phyloP scores from a whole-genome alignment of 176 grass and related monocot species.

The Triticum urartu region DNA sequence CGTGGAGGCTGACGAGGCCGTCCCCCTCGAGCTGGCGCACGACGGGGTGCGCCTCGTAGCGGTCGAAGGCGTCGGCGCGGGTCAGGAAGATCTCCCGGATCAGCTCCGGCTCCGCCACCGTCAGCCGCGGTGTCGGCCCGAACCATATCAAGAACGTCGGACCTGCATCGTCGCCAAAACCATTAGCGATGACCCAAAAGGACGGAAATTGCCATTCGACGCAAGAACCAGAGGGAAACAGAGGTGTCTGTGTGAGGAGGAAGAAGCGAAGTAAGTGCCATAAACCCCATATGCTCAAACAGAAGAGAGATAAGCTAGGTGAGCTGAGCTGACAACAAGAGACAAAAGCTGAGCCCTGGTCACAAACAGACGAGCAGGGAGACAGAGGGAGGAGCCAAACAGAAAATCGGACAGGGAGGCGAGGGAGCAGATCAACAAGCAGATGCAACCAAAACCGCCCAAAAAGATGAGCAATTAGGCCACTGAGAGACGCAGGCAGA shows the following conservation, averaged over 20 bases:
- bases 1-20: constrained; percentile 77
- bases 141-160: constrained; percentile 85
- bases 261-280: background rate
- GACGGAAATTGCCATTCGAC: background rate
- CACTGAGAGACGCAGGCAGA: background rate
- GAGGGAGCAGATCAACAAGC: constrained; percentile 47
- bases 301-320: constrained; percentile 21
- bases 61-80: constrained; percentile 65
- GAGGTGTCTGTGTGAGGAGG: background rate
- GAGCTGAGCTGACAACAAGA: constrained; percentile 61
- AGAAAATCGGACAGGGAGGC: constrained; percentile 28
- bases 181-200: background rate
- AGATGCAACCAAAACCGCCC: constrained; percentile 40
- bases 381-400: background rate
- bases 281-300: constrained; percentile 19
- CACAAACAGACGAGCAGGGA: constrained; percentile 29
- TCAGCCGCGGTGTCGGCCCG: constrained; percentile 72
- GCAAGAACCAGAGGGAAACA: constrained; percentile 26
- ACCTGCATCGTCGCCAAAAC: constrained; percentile 32
- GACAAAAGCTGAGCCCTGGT: constrained; percentile 61
- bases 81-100: constrained; percentile 78
- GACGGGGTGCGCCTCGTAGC: constrained; percentile 79
- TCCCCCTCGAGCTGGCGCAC: constrained; percentile 88
- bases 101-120: constrained; percentile 79
- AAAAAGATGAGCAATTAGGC: constrained; percentile 37